Evolutionary conservation across 345 rosid species (phyloP), one percentile per base, ranked within the genome.

Genomic region (Gossypium sturtianum): DNA sequence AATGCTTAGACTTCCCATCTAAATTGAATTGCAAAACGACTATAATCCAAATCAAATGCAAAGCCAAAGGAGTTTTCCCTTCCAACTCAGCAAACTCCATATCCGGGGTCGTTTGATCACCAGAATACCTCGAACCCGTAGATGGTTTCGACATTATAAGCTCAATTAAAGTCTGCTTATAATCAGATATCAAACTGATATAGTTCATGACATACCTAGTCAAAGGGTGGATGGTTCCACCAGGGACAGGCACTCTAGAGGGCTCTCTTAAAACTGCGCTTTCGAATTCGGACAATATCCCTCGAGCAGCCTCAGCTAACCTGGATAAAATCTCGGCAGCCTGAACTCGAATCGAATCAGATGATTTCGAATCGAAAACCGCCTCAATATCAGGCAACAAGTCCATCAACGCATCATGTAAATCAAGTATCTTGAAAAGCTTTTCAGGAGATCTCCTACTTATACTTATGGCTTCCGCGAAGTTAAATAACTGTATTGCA

Each of bases 121-220:
- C 84, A 0, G 97, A 80, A 82, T 89, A 84, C 70, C 97, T 89
- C 12, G 97, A 85, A 9, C 89, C 97, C 1, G 87, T 82, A 0
- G 94, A 81, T 2, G 97, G 97, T 74, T 88, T 89, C 15, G 98
- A 92, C 85, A 91, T 72, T 54, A 94, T 92, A 23, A 94, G 88
- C 71, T 86, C 90, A 58, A 80, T 82, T 85, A 94, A 75, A 3
- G 92, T 92, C 80, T 80, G 95, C 70, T 89, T 94, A 72, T 94
- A 94, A 83, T 94, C 98, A 44, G 97, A 87, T 72, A 92, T 92
- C 87, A 90, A 87, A 76, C 92, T 93, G 70, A 89, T 88, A 73
- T 94, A 94, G 70, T 94, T 94, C 98, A 94, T 94, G 73, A 92
- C 97, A 78, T 94, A 94, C 89, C 98, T 87, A 6, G 98, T 94